Base-by-base conservation (phyloP, 1,139 yeast species). In the Yamadazyma epiphylla region DNA sequence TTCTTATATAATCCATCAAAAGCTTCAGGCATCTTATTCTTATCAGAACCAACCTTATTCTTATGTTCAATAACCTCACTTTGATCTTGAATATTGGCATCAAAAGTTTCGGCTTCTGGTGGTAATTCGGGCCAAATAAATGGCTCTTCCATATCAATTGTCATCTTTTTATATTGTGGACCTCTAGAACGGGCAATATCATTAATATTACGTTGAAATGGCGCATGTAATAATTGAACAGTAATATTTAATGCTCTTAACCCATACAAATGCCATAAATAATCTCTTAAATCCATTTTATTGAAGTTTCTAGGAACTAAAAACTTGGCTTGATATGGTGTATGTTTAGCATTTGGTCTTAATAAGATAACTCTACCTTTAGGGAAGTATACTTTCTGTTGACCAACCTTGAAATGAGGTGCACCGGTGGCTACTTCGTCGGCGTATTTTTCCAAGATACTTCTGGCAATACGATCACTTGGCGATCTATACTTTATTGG, bases 301-400 rank as follows among this genome's bases (percentile, higher is more conserved):
- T 89, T 89, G 70, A 88, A 87, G 37, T 85, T 77, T 51, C 86
- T 78, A 15, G 97, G 96, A 19, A 89, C 96, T 43, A 85, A 76
- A 54, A 89, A 89, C 58, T 87, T 88, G 29, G 96, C 96, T 58
- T 88, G 96, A 60, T 81, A 87, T 30, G 97, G 97, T 1, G 96
- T 85, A 58, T 86, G 95, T 53, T 86, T 86, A 14, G 97, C 96
- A 50, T 84, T 84, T 27, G 96, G 95, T 52, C 95, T 73, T 41
- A 89, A 64, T 25, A 89, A 66, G 31, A 84, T 75, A 24, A 89
- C 67, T 42, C 94, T 70, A 3, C 94, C 96, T 42, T 79, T 78
- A 22, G 97, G 96, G 57, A 89, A 82, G 54, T 76, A 87, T 11
- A 83, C 64, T 42, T 80, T 65, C 43, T 72, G 75, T 5, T 73